Base-by-base conservation (phyloP, 306 rosid species). In the Styphnolobium japonicum region DNA sequence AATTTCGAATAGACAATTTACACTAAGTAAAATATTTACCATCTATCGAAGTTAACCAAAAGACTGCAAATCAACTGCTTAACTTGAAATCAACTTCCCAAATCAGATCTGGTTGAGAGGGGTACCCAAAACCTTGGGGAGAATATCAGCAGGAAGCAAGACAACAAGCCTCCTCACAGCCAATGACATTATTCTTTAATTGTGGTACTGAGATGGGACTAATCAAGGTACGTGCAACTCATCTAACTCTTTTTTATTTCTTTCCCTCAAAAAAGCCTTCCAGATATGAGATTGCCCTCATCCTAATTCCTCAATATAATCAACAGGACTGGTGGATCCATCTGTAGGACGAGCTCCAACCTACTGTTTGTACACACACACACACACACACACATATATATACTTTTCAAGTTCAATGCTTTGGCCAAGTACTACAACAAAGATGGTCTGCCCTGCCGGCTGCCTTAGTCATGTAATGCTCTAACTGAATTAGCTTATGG, bases 291-390 rank as follows among this genome's bases (percentile, higher is more conserved):
- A 34, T 46, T 31, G 16, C n/a, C n/a, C n/a, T n/a, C n/a, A n/a
- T n/a, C n/a, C n/a, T n/a, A n/a, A n/a, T n/a, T n/a, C n/a, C n/a
- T 52, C 19, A 52, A n/a, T 18, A 16, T 67, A 14, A 45, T 2
- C 66, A 48, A 79, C 85, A 87, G 90, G 90, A 87, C 18, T n/a
- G n/a, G n/a, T 87, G 90, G 90, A 82, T 87, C 43, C 90, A 88
- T 43, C 67, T 87, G 45, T 87, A 87, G 85, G 23, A 85, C 12
- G 40, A 62, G 79, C 58, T 43, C 12, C 67, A 22, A 40, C 11
- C 8, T 52, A 3, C 34, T 18, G 7, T 42, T 33, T 39, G 42
- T 58, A 5, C 36, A 34, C 31, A n/a, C n/a, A n/a, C n/a, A n/a
- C n/a, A n/a, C n/a, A n/a, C n/a, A n/a, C n/a, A n/a, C n/a, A n/a